A percentile compares a stretch with the other conserved stretches of the same genome.
These are phyloP conservation scores for Camelina sativa DNA, from an alignment of 345 rosid genomes.

Conservation along the genomic window DNA sequence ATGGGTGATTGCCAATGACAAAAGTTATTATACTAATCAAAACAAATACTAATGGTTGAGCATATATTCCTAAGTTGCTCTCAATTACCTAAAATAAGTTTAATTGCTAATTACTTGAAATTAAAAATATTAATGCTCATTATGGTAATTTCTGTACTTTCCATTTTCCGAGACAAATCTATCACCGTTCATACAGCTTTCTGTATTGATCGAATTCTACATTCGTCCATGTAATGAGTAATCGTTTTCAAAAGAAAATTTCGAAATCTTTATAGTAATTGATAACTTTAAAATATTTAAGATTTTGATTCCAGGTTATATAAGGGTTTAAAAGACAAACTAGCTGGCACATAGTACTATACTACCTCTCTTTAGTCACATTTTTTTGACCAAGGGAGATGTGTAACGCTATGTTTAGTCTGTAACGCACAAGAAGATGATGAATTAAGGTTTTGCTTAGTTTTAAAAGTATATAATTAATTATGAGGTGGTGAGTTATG, in stretches of 20 bases:
- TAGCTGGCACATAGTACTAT: too few relatives aligned
- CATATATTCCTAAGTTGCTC: background rate
- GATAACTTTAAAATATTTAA: too few relatives aligned
- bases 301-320: too few relatives aligned
- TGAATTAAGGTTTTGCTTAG: constrained; percentile 17
- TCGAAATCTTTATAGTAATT: too few relatives aligned
- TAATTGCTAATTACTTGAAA: background rate
- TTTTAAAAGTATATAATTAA: background rate
- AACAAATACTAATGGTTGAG: background rate
- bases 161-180: constrained; percentile 1
- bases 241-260: too few relatives aligned
- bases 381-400: constrained; percentile 20
- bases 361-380: constrained; percentile 14
- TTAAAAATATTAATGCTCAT: background rate
- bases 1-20: constrained; percentile 16
- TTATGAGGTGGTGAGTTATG: constrained; percentile 10
- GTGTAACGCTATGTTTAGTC: constrained; percentile 33
- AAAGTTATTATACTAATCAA: too few relatives aligned
- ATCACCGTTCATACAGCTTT: background rate
- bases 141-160: background rate
- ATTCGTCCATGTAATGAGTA: background rate
- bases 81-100: constrained; percentile 11
- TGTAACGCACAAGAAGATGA: constrained; percentile 36
- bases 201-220: background rate
- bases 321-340: too few relatives aligned